Evolutionary conservation across 306 rosid species (phyloP).

Genomic region (Cyclanthera cordifolia): DNA sequence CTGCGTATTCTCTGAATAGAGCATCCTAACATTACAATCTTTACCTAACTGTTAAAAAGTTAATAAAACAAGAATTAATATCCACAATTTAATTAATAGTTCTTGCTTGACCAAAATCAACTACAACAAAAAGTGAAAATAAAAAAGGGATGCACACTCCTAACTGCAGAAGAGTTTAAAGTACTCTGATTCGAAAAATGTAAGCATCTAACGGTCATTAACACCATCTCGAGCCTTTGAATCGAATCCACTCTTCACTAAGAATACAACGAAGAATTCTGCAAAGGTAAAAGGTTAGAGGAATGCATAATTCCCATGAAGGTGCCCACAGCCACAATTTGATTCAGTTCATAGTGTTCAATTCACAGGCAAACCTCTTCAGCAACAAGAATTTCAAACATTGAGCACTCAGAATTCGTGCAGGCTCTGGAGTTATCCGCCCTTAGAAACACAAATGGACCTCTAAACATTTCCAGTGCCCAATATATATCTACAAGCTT

Average conservation of each 20-base stretch:
- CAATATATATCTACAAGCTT: conserved; percentile 54
- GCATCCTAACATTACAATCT: conserved; percentile 11
- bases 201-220: too few relatives aligned
- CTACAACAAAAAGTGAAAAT: not conserved
- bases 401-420: not conserved
- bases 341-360: too few relatives aligned
- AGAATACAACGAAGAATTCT: not conserved
- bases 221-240: not conserved
- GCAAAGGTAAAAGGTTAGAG: not conserved
- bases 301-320: conserved; percentile 6
- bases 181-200: not conserved
- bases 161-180: not conserved
- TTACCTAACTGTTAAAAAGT: not conserved
- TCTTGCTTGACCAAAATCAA: conserved; percentile 1
- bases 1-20: not conserved
- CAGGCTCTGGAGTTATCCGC: conserved; percentile 5
- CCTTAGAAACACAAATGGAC: not conserved
- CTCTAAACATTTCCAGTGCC: not conserved
- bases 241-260: not conserved
- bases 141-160: conserved; percentile 5
- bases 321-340: not conserved
- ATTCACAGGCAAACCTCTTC: not conserved
- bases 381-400: not conserved
- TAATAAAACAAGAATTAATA: not conserved
- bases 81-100: conserved; percentile 10